phyloP scores from a whole-genome alignment of 805 yeast species.

The Aciculoconidium aculeatum region DNA sequence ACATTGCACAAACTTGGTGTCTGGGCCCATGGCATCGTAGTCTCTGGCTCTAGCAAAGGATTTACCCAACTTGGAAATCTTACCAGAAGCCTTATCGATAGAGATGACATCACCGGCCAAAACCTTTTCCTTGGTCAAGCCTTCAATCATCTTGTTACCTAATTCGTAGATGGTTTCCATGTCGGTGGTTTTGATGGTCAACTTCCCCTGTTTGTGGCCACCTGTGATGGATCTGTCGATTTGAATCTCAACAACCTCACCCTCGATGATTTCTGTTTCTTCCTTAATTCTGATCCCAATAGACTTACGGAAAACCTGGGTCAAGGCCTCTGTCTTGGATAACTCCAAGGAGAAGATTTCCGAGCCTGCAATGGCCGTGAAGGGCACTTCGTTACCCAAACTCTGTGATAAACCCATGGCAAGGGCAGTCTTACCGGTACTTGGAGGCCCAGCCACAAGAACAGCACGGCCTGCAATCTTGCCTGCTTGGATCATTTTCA shows the following conservation, averaged over 20 bases:
- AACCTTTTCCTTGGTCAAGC: conserved; percentile 89
- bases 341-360: conserved; percentile 90
- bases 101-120: conserved; percentile 96
- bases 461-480: conserved; percentile 96
- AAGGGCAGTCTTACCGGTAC: conserved; percentile 97
- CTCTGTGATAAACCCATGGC: conserved; percentile 89
- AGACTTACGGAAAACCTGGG: conserved; percentile 93
- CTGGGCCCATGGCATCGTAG: conserved; percentile 98
- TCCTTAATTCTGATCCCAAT: conserved; percentile 95
- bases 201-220: conserved; percentile 96
- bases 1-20: conserved; percentile 93
- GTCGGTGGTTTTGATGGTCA: conserved; percentile 94
- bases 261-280: conserved; percentile 96
- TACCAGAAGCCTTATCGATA: conserved; percentile 92
- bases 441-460: conserved; percentile 94
- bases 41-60: conserved; percentile 95
- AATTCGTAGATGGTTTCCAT: conserved; percentile 98
- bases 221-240: conserved; percentile 92
- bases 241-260: conserved; percentile 97
- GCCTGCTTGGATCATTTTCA: conserved; percentile 90
- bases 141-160: conserved; percentile 91
- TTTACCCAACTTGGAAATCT: conserved; percentile 89
- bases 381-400: conserved; percentile 78
- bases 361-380: conserved; percentile 91
- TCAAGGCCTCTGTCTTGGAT: conserved; percentile 91